phyloP scores from a whole-genome alignment of 345 rosid genomes.

The Turritis glabra region DNA sequence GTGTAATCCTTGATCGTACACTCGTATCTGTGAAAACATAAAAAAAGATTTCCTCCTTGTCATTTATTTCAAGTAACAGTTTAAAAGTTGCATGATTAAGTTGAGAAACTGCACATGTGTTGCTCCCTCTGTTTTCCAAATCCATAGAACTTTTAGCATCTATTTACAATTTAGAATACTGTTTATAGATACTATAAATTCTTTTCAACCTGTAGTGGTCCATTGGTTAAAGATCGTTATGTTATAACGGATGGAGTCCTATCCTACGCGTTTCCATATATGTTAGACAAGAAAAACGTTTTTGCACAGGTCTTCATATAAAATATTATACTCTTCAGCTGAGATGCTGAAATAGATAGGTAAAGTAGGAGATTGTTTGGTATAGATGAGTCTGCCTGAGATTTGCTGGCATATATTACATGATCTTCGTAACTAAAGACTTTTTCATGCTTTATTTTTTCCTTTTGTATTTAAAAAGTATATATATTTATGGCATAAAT shows the following conservation, averaged over 20 bases:
- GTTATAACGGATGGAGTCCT: slow-evolving; percentile 2
- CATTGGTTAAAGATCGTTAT: background rate
- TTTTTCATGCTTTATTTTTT: background rate
- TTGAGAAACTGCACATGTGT: slow-evolving; percentile 28
- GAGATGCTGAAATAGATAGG: background rate
- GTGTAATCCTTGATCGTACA: background rate
- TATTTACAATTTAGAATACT: background rate
- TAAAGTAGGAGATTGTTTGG: background rate
- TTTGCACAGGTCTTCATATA: background rate
- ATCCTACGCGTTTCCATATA: background rate
- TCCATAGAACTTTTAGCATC: background rate
- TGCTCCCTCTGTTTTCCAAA: slow-evolving; percentile 22
- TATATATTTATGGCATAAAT: background rate
- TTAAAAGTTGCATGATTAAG: slow-evolving; percentile 31
- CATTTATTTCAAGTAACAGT: slow-evolving; percentile 5
- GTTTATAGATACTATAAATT: background rate
- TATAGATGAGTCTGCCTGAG: slow-evolving; percentile 3
- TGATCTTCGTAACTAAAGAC: background rate
- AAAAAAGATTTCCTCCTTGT: background rate
- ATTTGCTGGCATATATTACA: slow-evolving; percentile 13
- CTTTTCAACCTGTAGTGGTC: background rate
- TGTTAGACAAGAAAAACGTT: background rate
- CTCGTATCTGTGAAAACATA: background rate
- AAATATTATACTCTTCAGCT: background rate
- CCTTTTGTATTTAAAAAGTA: no score